These are phyloP conservation scores for Spathaspora jeffriesii DNA, from an alignment of 1,139 yeast genomes.

Conservation along the genomic window DNA sequence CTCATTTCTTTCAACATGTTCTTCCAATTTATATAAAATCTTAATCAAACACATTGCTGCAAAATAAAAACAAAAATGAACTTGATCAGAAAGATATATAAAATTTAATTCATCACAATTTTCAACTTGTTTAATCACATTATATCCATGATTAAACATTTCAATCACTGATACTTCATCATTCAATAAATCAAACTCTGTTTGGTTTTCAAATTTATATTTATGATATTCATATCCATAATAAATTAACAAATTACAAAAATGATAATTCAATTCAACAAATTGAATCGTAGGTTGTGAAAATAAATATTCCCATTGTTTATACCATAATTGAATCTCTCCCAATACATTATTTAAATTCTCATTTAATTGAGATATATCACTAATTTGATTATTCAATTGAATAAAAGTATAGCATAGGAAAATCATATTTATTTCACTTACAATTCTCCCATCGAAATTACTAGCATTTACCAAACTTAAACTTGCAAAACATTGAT, in stretches of 20 bases:
- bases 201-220: background rate
- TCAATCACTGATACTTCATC: slow-evolving; percentile 21
- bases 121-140: slow-evolving; percentile 40
- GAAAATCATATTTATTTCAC: slow-evolving; percentile 68
- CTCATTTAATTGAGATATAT: slow-evolving; percentile 22
- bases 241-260: slow-evolving; percentile 54
- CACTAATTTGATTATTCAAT: slow-evolving; percentile 3
- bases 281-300: slow-evolving; percentile 77
- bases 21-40: slow-evolving; percentile 11
- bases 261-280: slow-evolving; percentile 73
- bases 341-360: slow-evolving; percentile 26
- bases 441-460: slow-evolving; percentile 83
- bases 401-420: slow-evolving; percentile 66
- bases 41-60: slow-evolving; percentile 47
- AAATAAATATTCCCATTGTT: slow-evolving; percentile 72
- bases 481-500: slow-evolving; percentile 61
- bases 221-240: slow-evolving; percentile 28
- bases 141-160: slow-evolving; percentile 36
- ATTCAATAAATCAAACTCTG: slow-evolving; percentile 9
- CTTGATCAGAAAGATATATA: slow-evolving; percentile 69
- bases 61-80: slow-evolving; percentile 58
- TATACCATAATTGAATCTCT: slow-evolving; percentile 59
- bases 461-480: slow-evolving; percentile 69
- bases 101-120: slow-evolving; percentile 58
- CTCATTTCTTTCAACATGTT: background rate